Evolutionary conservation across 2,329 filamentous ascomycete species (phyloP).

Genomic region (Cryphonectria parasitica): DNA sequence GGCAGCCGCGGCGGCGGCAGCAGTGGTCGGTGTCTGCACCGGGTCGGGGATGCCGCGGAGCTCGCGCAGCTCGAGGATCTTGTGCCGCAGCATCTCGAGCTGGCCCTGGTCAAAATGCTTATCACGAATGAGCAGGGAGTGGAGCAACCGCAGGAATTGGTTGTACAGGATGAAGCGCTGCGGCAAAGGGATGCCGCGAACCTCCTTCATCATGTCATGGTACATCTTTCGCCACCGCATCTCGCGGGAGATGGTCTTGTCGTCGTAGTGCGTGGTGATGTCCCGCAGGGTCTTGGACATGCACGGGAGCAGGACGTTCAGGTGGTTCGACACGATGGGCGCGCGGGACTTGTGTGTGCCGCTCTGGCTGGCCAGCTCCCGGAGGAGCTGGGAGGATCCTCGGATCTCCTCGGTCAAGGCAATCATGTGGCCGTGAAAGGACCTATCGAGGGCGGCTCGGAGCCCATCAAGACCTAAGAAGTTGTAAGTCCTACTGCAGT

Average conservation of each 20-base stretch:
- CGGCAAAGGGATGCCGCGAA: slow-evolving; percentile 53
- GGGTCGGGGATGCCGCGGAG: slow-evolving; percentile 49
- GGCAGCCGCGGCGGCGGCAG: background rate
- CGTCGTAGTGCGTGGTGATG: slow-evolving; percentile 56
- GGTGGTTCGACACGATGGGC: slow-evolving; percentile 56
- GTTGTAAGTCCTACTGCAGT: background rate
- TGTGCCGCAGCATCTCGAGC: slow-evolving; percentile 53
- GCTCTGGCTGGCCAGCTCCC: slow-evolving; percentile 58
- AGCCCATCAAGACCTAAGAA: slow-evolving; percentile 51
- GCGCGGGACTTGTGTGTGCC: slow-evolving; percentile 55
- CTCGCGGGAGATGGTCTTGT: slow-evolving; percentile 51
- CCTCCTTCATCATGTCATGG: slow-evolving; percentile 57
- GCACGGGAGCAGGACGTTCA: slow-evolving; percentile 61
- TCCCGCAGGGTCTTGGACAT: slow-evolving; percentile 56
- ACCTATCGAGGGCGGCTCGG: slow-evolving; percentile 47
- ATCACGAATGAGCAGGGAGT: slow-evolving; percentile 57
- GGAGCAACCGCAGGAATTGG: slow-evolving; percentile 54
- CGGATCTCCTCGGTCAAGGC: slow-evolving; percentile 53
- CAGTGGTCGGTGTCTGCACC: slow-evolving; percentile 3
- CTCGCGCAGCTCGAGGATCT: slow-evolving; percentile 56
- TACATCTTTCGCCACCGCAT: slow-evolving; percentile 64
- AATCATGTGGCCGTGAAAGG: slow-evolving; percentile 51
- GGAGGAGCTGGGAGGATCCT: slow-evolving; percentile 49
- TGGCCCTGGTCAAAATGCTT: slow-evolving; percentile 57
- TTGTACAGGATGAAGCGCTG: slow-evolving; percentile 61